These are phyloP conservation scores for Osmanthus fragrans DNA, from an alignment of 257 asterid species.

Conservation along the genomic window DNA sequence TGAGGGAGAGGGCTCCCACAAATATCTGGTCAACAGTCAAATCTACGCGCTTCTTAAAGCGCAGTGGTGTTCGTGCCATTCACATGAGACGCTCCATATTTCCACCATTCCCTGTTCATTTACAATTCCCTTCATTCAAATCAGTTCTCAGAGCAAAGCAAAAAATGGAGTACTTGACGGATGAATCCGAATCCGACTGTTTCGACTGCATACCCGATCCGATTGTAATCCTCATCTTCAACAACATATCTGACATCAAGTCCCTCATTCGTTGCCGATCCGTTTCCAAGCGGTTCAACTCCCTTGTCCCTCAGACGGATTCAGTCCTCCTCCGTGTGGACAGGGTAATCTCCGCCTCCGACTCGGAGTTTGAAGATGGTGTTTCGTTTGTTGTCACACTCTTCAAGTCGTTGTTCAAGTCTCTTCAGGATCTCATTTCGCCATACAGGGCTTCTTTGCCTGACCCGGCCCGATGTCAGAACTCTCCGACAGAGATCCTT, in stretches of 20 bases:
- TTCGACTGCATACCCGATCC: conserved; percentile 69
- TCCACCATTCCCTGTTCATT: neutral
- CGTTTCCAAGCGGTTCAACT: conserved; percentile 51
- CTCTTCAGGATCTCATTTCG: conserved; percentile 38
- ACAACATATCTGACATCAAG: conserved; percentile 54
- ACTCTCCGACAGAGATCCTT: conserved; percentile 58
- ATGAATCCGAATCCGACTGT: conserved; percentile 36
- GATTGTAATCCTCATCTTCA: conserved; percentile 53
- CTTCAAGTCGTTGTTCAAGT: conserved; percentile 43
- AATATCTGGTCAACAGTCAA: conserved; percentile 31
- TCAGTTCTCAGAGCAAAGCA: neutral
- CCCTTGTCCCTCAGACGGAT: conserved; percentile 59
- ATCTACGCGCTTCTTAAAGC: neutral
- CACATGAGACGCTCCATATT: neutral
- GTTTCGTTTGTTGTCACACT: conserved; percentile 39
- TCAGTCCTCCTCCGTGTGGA: conserved; percentile 68
- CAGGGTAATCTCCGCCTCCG: conserved; percentile 53
- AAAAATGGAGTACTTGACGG: conserved; percentile 29
- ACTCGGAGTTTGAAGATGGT: conserved; percentile 30
- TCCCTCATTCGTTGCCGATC: conserved; percentile 61
- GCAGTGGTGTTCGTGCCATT: conserved; percentile 1
- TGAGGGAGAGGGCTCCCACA: neutral
- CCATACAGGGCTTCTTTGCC: conserved; percentile 18
- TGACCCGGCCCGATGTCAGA: conserved; percentile 29
- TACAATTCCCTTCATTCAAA: neutral